Evolutionary conservation across 2,329 filamentous ascomycete genomes (phyloP), one percentile per base, ranked within the genome.

Genomic region (Amauroascus verrucosus): DNA sequence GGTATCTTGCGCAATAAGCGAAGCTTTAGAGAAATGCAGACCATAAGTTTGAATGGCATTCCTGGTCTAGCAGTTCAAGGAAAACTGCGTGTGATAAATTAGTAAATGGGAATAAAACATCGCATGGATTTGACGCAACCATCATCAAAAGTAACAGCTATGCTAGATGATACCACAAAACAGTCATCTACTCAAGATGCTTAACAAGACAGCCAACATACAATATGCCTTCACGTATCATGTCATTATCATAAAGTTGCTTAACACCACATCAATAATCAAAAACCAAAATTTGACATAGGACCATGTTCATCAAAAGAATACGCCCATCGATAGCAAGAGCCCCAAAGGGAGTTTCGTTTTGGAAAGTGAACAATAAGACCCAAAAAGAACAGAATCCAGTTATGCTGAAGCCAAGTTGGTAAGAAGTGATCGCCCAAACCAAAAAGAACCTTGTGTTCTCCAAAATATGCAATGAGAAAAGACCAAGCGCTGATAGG

Each of bases 1-100:
- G 72, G 1, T 76, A 70, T 65, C 61, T 61, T 38, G 63, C 63
- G 16, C 56, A 55, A 14, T 50, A 43, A 40, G 9, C 18, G 28
- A 20, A 30, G 41, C 2, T 13, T n/a, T 20, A 13, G 14, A n/a
- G 8, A 4, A 35, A 35, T 11, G 14, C 9, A 35, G 9, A 35
- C 6, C 9, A 13, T 13, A 13, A 13, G 5, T 13, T 35, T 13
- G 4, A 11, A 11, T 13, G 33, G 33, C 33, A 35, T n/a, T 35
- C 33, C 6, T 35, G 33, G 11, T n/a, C 9, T 30, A 30, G 9
- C 26, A 30, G 9, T 30, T 5, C 26, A 30, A 30, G 9, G 9
- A 5, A 9, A 30, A 30, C 26, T 30, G 26, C 9, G 5, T 30
- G 4, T 9, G 26, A 30, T 30, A 5, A n/a, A n/a, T n/a, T n/a